Evolutionary conservation across 257 asterid species (phyloP), one percentile per base, ranked within the genome.

Genomic region (Rauvolfia tetraphylla): DNA sequence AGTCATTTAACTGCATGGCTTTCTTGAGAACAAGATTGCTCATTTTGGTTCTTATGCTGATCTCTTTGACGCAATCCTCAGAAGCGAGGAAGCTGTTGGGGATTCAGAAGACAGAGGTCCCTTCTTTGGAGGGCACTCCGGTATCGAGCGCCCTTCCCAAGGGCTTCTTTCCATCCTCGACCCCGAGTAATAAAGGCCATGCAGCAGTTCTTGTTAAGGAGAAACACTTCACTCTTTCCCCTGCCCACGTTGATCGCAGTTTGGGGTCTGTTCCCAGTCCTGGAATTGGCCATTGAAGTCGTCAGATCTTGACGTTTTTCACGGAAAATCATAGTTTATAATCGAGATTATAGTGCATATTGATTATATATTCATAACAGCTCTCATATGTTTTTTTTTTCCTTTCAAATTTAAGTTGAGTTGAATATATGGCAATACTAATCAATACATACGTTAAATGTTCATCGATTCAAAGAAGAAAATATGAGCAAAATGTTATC

Each of bases 21-120:
- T 34, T 20, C 49, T 54, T 33, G 29, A 69, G 41, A 8, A 22
- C 20, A 7, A 41, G 67, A 41, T 62, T 41, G 23, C 74, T 80
- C 15, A 13, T 48, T 49, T 48, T 81, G 65, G 71, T 76, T 54
- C 62, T 82, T 44, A 22, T 78, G 15, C 44, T 68, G 31, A 2
- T 75, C 3, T 85, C 72, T 62, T 73, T 41, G 68, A 11, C 79
- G 29, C 83, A 82, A 61, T 59, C 14, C 72, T 51, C 71, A 11
- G 86, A 80, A 77, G 81, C 80, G 72, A 80, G 88, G 71, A 82
- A 56, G 80, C 74, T 77, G 12, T 54, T 85, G 54, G 73, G 54
- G 46, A 59, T 57, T 38, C 75, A 54, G 6, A 76, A 69, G 38
- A 51, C 23, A 22, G 67, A 68, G 23, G 33, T 67, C 44, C 29